A percentile compares a stretch with the other conserved stretches of the same genome.
Evolutionary conservation across 2,329 filamentous ascomycete genomes (phyloP).

Genomic region (Phialophora chinensis): DNA sequence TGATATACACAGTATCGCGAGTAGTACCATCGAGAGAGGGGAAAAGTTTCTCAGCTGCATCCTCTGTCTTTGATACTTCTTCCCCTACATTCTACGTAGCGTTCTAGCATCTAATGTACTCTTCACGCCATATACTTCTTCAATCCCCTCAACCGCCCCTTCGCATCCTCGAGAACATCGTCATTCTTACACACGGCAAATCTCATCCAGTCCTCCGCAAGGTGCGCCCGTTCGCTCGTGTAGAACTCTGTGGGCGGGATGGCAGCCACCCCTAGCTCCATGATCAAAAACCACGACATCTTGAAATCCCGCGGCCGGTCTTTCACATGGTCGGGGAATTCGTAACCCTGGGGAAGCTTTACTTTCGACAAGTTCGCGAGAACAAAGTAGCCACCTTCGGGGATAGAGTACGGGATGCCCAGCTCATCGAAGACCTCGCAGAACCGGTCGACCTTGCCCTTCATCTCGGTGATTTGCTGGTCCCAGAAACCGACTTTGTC

Average conservation of each 20-base stretch:
- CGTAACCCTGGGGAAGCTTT: conserved; percentile 79
- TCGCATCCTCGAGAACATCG: conserved; percentile 77
- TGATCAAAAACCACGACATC: conserved; percentile 94
- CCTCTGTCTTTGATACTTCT: background rate
- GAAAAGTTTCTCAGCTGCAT: background rate
- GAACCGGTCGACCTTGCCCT: conserved; percentile 83
- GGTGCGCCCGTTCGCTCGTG: conserved; percentile 78
- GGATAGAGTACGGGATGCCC: conserved; percentile 81
- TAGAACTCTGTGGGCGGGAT: conserved; percentile 98
- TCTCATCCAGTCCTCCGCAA: conserved; percentile 90
- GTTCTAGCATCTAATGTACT: background rate
- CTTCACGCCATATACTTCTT: conserved; percentile 68
- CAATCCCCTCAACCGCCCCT: conserved; percentile 73
- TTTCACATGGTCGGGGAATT: conserved; percentile 87
- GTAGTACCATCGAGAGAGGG: background rate
- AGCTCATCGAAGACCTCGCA: conserved; percentile 81
- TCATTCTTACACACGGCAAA: conserved; percentile 98
- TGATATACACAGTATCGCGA: background rate
- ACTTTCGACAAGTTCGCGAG: conserved; percentile 92
- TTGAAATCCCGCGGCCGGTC: conserved; percentile 90
- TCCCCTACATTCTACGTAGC: background rate
- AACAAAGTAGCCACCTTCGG: conserved; percentile 97
- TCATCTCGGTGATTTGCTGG: conserved; percentile 82
- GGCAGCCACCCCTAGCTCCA: conserved; percentile 91
- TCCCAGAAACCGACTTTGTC: conserved; percentile 88